A percentile compares a stretch with the other conserved stretches of the same genome.
phyloP scores from a whole-genome alignment of 805 yeast species.

The Candida boidinii region DNA sequence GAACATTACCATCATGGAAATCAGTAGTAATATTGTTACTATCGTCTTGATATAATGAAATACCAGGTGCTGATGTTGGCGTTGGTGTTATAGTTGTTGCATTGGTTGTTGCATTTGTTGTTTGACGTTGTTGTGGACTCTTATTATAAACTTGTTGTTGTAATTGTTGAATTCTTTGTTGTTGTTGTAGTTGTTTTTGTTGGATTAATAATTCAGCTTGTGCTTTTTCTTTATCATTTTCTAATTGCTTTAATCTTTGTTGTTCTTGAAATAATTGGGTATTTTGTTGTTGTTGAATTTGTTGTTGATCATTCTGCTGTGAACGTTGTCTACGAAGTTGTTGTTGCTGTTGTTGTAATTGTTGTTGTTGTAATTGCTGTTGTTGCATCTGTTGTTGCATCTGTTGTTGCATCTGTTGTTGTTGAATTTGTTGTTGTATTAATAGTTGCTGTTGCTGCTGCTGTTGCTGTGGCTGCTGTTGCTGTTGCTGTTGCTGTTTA shows the following conservation, averaged over 20 bases:
- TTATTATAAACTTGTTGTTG: too few relatives aligned
- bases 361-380: conserved; percentile 1
- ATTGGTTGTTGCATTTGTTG: too few relatives aligned
- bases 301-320: not conserved
- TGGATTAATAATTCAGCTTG: too few relatives aligned
- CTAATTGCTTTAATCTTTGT: too few relatives aligned
- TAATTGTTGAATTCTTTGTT: too few relatives aligned
- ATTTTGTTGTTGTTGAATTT: not conserved
- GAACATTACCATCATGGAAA: not conserved
- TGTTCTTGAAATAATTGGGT: too few relatives aligned
- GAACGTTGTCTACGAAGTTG: conserved; percentile 2
- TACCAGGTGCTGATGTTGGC: not conserved
- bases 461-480: conserved; percentile 1
- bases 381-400: conserved; percentile 1
- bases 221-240: too few relatives aligned
- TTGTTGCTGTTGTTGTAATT: not conserved
- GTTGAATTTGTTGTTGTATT: not conserved
- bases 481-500: not conserved
- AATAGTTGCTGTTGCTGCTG: conserved; percentile 1
- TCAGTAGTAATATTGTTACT: conserved; percentile 7
- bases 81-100: not conserved
- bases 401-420: not conserved
- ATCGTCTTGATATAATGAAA: conserved; percentile 1
- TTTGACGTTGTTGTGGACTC: not conserved
- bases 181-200: too few relatives aligned